Evolutionary conservation across 2,329 filamentous ascomycete species (phyloP).

Genomic region (Cladosporium halotolerans): DNA sequence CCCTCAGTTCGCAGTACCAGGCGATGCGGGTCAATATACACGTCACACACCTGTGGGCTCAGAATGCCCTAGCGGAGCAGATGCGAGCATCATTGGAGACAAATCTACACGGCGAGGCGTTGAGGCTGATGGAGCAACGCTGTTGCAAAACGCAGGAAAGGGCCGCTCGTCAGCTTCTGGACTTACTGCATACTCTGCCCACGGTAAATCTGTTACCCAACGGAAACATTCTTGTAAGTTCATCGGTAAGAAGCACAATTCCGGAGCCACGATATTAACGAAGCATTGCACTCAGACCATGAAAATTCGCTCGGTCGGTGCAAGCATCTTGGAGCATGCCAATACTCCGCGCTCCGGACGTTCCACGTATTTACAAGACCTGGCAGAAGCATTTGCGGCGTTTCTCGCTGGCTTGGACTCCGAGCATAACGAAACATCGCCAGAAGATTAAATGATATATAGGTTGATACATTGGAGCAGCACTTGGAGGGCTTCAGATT

Average conservation of each 20-base stretch:
- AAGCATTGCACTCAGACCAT: not conserved
- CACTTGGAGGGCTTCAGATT: too few species aligned
- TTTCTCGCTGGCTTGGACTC: not conserved
- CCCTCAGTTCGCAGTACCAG: not conserved
- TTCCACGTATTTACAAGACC: not conserved
- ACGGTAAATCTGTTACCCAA: not conserved
- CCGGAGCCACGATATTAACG: too few species aligned
- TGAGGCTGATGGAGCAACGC: not conserved
- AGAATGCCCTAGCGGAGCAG: not conserved
- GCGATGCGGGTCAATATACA: not conserved
- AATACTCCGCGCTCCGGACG: not conserved
- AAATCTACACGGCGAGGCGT: too few species aligned
- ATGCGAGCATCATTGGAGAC: too few species aligned
- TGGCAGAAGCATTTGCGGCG: not conserved
- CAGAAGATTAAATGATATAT: too few species aligned
- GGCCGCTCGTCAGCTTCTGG: not conserved
- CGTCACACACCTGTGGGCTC: not conserved
- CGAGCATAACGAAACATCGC: not conserved
- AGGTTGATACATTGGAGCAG: too few species aligned
- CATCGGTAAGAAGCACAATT: not conserved
- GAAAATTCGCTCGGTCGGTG: not conserved
- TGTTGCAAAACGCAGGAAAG: not conserved
- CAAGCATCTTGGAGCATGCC: not conserved
- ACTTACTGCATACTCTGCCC: not conserved
- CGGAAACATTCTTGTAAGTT: constrained; percentile 1